Evolutionary conservation across 1,284 basidiomycete species (phyloP).

Genomic region (Malassezia restricta): DNA sequence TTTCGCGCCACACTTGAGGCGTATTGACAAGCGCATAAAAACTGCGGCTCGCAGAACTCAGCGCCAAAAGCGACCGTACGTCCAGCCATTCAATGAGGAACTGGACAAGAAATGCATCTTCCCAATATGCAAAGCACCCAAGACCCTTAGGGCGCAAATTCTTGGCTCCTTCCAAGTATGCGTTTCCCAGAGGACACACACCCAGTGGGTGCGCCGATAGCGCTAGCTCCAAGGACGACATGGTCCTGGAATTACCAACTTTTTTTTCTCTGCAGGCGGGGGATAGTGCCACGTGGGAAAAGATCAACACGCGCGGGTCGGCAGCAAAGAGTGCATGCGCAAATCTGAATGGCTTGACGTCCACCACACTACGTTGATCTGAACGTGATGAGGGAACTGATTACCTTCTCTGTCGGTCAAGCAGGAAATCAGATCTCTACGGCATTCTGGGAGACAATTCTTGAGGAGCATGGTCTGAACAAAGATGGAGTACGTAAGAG

Average conservation of each 20-base stretch:
- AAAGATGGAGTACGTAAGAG: conserved; percentile 29
- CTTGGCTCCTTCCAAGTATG: conserved; percentile 23
- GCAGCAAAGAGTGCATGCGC: too few relatives aligned
- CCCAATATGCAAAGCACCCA: conserved; percentile 22
- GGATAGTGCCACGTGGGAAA: conserved; percentile 5
- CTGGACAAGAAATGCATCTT: conserved; percentile 29
- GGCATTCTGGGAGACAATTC: conserved; percentile 44
- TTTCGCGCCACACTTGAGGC: conserved; percentile 27
- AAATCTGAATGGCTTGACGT: background rate
- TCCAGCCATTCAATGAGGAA: conserved; percentile 24
- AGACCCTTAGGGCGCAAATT: conserved; percentile 19
- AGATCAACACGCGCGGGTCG: conserved; percentile 4
- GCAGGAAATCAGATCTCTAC: conserved; percentile 56
- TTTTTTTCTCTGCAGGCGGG: background rate
- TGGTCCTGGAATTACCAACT: background rate
- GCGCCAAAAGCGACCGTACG: conserved; percentile 14
- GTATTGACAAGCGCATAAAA: conserved; percentile 26
- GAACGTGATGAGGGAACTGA: conserved; percentile 12
- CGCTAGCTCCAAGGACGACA: conserved; percentile 1
- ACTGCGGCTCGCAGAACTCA: conserved; percentile 23
- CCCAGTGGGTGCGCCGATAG: conserved; percentile 28
- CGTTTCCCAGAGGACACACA: conserved; percentile 35
- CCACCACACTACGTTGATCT: background rate
- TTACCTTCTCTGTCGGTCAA: conserved; percentile 47
- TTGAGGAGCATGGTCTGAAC: conserved; percentile 44